phyloP scores from a whole-genome alignment of 257 asterid species.

The Orobanche coerulescens region DNA sequence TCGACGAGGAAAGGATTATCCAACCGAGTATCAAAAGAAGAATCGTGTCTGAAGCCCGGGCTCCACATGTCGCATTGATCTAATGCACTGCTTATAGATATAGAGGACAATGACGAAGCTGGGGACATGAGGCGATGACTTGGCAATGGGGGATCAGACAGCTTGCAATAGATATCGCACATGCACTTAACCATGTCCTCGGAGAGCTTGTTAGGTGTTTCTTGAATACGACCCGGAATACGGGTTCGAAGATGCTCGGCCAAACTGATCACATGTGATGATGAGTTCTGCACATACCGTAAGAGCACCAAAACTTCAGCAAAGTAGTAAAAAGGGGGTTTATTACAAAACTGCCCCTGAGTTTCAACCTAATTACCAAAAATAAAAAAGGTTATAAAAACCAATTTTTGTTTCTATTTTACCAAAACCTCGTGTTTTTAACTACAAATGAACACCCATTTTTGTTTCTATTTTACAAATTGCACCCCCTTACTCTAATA shows the following conservation, averaged over 20 bases:
- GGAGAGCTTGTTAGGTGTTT: conserved; percentile 76
- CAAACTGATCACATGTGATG: conserved; percentile 64
- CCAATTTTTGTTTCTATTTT: too few species aligned
- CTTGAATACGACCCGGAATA: conserved; percentile 73
- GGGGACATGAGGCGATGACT: conserved; percentile 76
- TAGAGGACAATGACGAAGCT: conserved; percentile 69
- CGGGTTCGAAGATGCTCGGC: conserved; percentile 96
- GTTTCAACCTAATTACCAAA: too few species aligned
- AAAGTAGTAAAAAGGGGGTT: background rate
- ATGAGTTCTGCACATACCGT: conserved; percentile 63
- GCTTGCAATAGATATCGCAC: conserved; percentile 79
- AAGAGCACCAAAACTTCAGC: conserved; percentile 21
- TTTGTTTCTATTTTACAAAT: too few species aligned
- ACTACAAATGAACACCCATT: too few species aligned
- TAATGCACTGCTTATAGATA: conserved; percentile 57
- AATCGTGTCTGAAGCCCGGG: conserved; percentile 67
- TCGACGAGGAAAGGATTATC: conserved; percentile 91
- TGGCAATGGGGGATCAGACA: conserved; percentile 65
- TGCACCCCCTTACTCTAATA: too few species aligned
- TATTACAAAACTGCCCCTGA: too few species aligned
- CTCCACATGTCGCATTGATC: conserved; percentile 78
- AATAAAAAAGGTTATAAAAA: too few species aligned
- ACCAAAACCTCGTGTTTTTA: too few species aligned
- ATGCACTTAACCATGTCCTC: conserved; percentile 97
- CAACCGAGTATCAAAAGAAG: conserved; percentile 73